Evolutionary conservation across 1,284 basidiomycete genomes (phyloP), one percentile per base, ranked within the genome.

Genomic region (Tetrapyrgos nigripes): DNA sequence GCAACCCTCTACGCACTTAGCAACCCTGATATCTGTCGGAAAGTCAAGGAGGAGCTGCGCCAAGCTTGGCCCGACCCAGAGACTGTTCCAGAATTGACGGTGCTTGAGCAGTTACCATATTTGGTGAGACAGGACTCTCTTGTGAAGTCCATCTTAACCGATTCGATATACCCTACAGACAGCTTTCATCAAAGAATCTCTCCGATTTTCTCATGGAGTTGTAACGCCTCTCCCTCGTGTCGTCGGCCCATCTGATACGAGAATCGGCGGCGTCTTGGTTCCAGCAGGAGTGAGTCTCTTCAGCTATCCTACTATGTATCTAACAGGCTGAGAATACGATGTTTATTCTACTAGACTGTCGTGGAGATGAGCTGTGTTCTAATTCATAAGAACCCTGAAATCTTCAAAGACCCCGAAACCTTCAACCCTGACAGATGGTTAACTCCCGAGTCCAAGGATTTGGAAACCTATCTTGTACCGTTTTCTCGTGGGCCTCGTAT

Each of bases 401-500:
- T 69, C 13, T 69, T 68, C 56, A 37, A 50, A 45, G 69, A 56
- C 14, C 70, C 73, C 0, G 53, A 66, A 11, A 59, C 61, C 1
- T 75, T 75, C 59, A 58, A 58, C 24, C 73, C 73, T 14, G 60
- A 65, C 43, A 50, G 72, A 29, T 73, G 71, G 71, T 59, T 74
- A 21, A 52, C 62, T 13, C 57, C 62, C 17, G 57, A 64, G 53
- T 59, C 66, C 17, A 60, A 58, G 37, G 60, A 62, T 13, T 54
- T 70, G 23, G 70, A 70, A 26, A 65, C 55, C 37, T 69, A 67
- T 57, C 59, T 73, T 14, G 65, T 73, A 17, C 62, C 70, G 2
- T 75, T 76, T 55, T 73, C 73, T 2, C 72, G 65, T 56, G 74
- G 74, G 10, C 73, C 72, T 13, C 61, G 73, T 47, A 68, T 60